Evolutionary conservation across 2,329 filamentous ascomycete genomes (phyloP).

Genomic region (Fusarium abutilonis): DNA sequence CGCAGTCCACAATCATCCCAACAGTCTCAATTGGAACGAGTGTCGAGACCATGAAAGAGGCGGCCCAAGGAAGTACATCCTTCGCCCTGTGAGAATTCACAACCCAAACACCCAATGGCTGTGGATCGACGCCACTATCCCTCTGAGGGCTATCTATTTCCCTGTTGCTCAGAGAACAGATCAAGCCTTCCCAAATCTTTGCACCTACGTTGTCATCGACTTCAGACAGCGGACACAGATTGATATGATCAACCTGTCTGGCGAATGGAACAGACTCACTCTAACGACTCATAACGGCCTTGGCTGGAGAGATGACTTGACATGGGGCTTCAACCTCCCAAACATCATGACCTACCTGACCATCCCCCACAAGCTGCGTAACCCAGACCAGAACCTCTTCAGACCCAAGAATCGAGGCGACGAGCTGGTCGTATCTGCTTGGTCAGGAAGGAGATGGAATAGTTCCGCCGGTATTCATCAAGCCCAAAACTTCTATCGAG

Average conservation of each 20-base stretch:
- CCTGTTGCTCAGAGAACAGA: neutral
- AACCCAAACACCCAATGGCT: neutral
- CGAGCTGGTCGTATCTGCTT: neutral
- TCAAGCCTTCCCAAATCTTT: neutral
- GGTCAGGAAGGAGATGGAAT: neutral
- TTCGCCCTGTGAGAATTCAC: constrained; percentile 4
- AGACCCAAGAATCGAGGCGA: neutral
- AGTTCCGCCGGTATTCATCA: neutral
- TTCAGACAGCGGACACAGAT: neutral
- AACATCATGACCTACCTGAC: constrained; percentile 18
- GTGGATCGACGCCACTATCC: constrained; percentile 16
- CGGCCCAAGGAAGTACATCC: constrained; percentile 8
- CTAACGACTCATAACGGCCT: neutral
- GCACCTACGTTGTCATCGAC: constrained; percentile 23
- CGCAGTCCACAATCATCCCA: neutral
- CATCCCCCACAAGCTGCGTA: constrained; percentile 12
- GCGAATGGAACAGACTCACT: rapidly evolving
- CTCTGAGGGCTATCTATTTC: constrained; percentile 13
- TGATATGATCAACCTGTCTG: rapidly evolving
- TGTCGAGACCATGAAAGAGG: neutral
- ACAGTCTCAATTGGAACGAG: constrained; percentile 20
- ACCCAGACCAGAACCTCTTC: neutral
- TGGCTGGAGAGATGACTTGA: neutral
- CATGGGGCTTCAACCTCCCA: constrained; percentile 6
- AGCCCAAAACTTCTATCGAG: neutral